These are phyloP conservation scores for Stagonosporopsis cucurbitacearum DNA, from an alignment of 2,329 filamentous ascomycete genomes.

Conservation along the genomic window DNA sequence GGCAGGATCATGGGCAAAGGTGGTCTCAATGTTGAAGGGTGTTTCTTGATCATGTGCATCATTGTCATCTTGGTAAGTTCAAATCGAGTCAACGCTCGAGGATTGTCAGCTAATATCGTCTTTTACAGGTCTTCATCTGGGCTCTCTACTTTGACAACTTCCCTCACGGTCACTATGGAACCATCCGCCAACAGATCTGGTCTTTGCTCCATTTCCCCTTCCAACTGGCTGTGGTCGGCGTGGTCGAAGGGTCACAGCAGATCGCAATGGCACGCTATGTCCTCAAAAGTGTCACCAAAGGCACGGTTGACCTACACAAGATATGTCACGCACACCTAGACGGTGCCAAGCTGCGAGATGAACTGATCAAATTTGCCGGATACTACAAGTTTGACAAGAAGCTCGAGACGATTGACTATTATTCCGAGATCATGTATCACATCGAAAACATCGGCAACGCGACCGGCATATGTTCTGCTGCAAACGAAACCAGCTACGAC, in stretches of 20 bases:
- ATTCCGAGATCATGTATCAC: constrained; percentile 14
- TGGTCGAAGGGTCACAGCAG: constrained; percentile 69
- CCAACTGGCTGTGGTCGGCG: constrained; percentile 67
- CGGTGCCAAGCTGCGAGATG: constrained; percentile 38
- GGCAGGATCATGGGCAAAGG: constrained; percentile 47
- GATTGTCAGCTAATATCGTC: neutral
- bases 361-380: constrained; percentile 32
- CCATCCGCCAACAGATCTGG: constrained; percentile 66
- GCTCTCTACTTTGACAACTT: constrained; percentile 67
- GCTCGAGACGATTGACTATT: constrained; percentile 32
- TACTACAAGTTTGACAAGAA: constrained; percentile 43
- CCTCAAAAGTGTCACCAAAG: constrained; percentile 53
- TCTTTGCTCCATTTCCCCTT: constrained; percentile 66
- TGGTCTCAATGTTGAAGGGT: constrained; percentile 41
- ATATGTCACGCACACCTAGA: constrained; percentile 46
- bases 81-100: neutral
- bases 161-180: constrained; percentile 58
- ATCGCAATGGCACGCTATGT: constrained; percentile 58
- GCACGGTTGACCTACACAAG: constrained; percentile 48
- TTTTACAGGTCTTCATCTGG: constrained; percentile 62
- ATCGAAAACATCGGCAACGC: constrained; percentile 39
- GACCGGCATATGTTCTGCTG: constrained; percentile 40
- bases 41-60: constrained; percentile 47
- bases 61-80: constrained; percentile 43
- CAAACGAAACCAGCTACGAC: constrained; percentile 25